phyloP scores from a whole-genome alignment of 1,284 basidiomycete genomes.

The Mycena citricolor region DNA sequence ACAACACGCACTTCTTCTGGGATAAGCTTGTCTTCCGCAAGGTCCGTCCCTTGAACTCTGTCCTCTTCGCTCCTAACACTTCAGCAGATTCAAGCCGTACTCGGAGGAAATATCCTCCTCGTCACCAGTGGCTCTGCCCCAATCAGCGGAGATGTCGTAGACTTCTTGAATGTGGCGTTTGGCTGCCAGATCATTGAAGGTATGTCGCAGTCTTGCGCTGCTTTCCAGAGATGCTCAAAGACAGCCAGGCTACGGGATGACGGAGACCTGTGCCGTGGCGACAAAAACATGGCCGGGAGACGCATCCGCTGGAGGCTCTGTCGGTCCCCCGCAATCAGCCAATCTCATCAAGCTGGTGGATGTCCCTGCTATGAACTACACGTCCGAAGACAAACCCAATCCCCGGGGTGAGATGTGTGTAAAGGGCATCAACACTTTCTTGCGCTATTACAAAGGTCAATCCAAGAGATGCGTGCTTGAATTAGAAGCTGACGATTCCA shows the following conservation, averaged over 20 bases:
- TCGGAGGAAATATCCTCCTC: slow-evolving; percentile 74
- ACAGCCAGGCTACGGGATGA: slow-evolving; percentile 88
- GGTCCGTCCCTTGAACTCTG: no score
- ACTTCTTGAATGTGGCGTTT: slow-evolving; percentile 82
- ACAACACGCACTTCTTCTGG: slow-evolving; percentile 79
- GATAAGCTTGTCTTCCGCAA: slow-evolving; percentile 93
- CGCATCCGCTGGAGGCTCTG: slow-evolving; percentile 65
- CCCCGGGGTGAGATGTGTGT: slow-evolving; percentile 90
- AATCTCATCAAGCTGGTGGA: slow-evolving; percentile 87
- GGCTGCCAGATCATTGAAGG: slow-evolving; percentile 78
- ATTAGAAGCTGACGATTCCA: slow-evolving; percentile 8
- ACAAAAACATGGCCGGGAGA: slow-evolving; percentile 58
- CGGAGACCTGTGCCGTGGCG: slow-evolving; percentile 69
- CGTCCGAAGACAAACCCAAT: slow-evolving; percentile 83
- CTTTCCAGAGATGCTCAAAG: no score
- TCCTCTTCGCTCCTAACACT: no score
- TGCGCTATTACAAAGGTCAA: slow-evolving; percentile 74
- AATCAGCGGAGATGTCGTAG: slow-evolving; percentile 76
- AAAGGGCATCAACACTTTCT: slow-evolving; percentile 69
- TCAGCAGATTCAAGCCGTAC: slow-evolving; percentile 64
- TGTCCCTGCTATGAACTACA: slow-evolving; percentile 87
- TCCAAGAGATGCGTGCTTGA: no score
- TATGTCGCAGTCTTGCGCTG: no score
- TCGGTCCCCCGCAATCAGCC: slow-evolving; percentile 74
- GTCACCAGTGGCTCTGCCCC: slow-evolving; percentile 81